Evolutionary conservation across 2,329 filamentous ascomycete species (phyloP).

Genomic region (Hypoxylon sp.): DNA sequence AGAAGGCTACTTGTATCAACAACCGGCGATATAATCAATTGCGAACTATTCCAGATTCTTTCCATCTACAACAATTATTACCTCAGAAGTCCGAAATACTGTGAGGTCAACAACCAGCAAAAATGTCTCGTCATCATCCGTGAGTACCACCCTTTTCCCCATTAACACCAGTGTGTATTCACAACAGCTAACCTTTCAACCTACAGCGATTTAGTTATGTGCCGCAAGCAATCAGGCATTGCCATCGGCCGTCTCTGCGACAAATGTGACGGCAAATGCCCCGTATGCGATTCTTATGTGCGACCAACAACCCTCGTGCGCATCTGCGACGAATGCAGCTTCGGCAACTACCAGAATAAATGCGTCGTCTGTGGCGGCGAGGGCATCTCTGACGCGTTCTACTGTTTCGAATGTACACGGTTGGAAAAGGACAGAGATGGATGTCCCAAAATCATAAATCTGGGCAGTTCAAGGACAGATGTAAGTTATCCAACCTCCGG

Average conservation of each 20-base stretch:
- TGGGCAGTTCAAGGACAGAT: constrained; percentile 96
- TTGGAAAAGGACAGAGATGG: constrained; percentile 97
- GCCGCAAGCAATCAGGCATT: constrained; percentile 97
- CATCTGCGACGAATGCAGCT: constrained; percentile 99
- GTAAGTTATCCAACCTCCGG: constrained; percentile 62
- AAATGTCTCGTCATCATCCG: constrained; percentile 55
- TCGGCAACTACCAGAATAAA: constrained; percentile 99
- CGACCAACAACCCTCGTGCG: constrained; percentile 96
- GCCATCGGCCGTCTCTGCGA: constrained; percentile 99
- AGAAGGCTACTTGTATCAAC: constrained; percentile 39
- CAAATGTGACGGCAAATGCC: constrained; percentile 99
- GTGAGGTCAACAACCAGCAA: constrained; percentile 15
- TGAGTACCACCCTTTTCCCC: constrained; percentile 55
- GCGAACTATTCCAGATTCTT: constrained; percentile 10
- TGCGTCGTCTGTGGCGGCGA: constrained; percentile 99
- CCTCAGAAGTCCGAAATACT: not conserved
- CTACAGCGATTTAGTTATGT: constrained; percentile 94
- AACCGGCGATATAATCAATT: constrained; percentile 18
- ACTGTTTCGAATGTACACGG: constrained; percentile 98
- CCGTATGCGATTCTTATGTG: constrained; percentile 98
- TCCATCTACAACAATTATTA: constrained; percentile 12
- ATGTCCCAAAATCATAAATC: constrained; percentile 99
- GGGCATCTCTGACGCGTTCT: constrained; percentile 98
- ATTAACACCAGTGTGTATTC: not conserved
- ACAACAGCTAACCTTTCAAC: constrained; percentile 50